Percentiles rank a stretch among this genome's conserved stretches.
Evolutionary conservation across 257 asterid species (phyloP).

Genomic region (Ilex asprella): DNA sequence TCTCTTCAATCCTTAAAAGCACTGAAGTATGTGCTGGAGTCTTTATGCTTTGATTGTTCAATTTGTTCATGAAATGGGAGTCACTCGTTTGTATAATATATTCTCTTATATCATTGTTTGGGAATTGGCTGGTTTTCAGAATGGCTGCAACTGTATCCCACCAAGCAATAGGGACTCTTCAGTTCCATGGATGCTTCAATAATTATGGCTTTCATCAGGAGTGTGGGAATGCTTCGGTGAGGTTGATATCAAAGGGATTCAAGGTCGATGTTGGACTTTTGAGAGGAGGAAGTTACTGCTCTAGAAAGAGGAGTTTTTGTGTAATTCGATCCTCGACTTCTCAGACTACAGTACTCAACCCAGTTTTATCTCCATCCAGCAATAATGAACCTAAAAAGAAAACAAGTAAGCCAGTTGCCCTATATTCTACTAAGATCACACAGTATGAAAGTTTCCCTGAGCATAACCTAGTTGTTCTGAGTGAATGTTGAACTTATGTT

Average conservation of each 20-base stretch:
- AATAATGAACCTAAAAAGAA: slow-evolving; percentile 57
- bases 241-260: slow-evolving; percentile 46
- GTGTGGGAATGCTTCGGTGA: slow-evolving; percentile 42
- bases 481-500: neutral
- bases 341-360: slow-evolving; percentile 37
- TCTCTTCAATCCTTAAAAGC: no score
- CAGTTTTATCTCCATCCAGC: slow-evolving; percentile 46
- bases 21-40: no score
- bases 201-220: slow-evolving; percentile 40
- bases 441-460: neutral
- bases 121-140: slow-evolving; percentile 20
- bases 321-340: slow-evolving; percentile 53
- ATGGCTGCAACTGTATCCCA: slow-evolving; percentile 61
- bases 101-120: neutral
- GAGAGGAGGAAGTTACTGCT: slow-evolving; percentile 30
- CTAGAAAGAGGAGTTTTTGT: slow-evolving; percentile 35
- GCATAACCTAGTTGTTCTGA: neutral
- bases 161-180: slow-evolving; percentile 53
- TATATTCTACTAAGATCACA: neutral
- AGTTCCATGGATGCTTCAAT: slow-evolving; percentile 30
- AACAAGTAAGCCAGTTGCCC: slow-evolving; percentile 42
- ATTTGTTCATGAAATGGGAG: neutral
- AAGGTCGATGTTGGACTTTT: slow-evolving; percentile 32
- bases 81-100: slow-evolving; percentile 1
- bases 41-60: no score